These are phyloP conservation scores for Pseudisothecium myosuroides DNA, from an alignment of 225 moss, liverwort and hornwort genomes.

Conservation along the genomic window DNA sequence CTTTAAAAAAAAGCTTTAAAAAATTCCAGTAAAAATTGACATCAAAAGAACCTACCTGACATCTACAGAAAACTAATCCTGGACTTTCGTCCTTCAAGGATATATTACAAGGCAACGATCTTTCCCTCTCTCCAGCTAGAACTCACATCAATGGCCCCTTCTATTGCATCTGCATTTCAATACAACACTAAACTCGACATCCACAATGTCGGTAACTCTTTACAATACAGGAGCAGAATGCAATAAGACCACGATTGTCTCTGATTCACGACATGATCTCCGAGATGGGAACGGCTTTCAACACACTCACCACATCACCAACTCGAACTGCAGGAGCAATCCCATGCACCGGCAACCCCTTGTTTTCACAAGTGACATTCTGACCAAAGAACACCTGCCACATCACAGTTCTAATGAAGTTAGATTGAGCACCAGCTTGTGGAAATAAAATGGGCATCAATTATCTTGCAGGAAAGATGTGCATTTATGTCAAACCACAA, in stretches of 20 bases:
- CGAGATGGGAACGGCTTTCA: not conserved
- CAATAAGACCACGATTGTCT: not conserved
- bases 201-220: not conserved
- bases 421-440: not conserved
- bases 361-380: conserved; percentile 27
- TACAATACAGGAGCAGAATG: not conserved
- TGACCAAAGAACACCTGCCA: conserved; percentile 41
- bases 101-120: not conserved
- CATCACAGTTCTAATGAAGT: not conserved
- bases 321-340: not conserved
- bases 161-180: not conserved
- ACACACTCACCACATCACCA: conserved; percentile 9
- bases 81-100: not conserved
- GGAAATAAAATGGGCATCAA: not conserved
- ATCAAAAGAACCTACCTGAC: not conserved
- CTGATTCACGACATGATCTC: conserved; percentile 24
- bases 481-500: not conserved
- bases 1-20: not conserved
- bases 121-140: not conserved
- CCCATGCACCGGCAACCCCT: conserved; percentile 9
- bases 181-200: not conserved
- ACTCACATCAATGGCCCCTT: not conserved
- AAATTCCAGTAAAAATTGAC: not conserved
- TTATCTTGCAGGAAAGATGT: not conserved
- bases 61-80: not conserved